Percentiles rank a stretch among this genome's conserved stretches.
These are phyloP conservation scores for Cutaneotrichosporon sp. DNA, from an alignment of 1,284 basidiomycete species.

Conservation along the genomic window DNA sequence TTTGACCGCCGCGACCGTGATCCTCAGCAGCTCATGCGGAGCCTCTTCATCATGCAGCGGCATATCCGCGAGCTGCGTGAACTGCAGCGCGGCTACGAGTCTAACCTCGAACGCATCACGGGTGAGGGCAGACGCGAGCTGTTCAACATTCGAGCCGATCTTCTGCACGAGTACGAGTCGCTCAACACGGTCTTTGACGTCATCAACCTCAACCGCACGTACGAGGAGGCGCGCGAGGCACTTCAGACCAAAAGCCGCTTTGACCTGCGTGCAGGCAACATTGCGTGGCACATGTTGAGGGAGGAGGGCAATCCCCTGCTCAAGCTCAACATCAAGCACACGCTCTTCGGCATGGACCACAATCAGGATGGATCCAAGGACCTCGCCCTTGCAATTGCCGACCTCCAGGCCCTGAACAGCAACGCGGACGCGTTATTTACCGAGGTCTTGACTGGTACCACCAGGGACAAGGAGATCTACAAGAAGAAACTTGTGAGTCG, in stretches of 20 bases:
- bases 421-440: constrained; percentile 77
- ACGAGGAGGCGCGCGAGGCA: constrained; percentile 63
- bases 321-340: constrained; percentile 75
- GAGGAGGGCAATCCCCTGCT: constrained; percentile 71
- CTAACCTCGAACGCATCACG: constrained; percentile 52
- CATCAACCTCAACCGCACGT: constrained; percentile 66
- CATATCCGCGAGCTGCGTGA: constrained; percentile 60
- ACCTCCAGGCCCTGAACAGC: constrained; percentile 79
- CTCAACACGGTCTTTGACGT: constrained; percentile 84
- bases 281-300: constrained; percentile 86
- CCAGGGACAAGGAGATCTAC: constrained; percentile 49
- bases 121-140: constrained; percentile 56
- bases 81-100: constrained; percentile 56
- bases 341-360: constrained; percentile 77
- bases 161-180: constrained; percentile 69
- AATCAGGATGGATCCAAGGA: constrained; percentile 83
- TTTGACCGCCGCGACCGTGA: constrained; percentile 82
- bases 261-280: constrained; percentile 74
- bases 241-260: constrained; percentile 73
- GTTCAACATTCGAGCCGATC: constrained; percentile 65
- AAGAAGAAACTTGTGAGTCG: constrained; percentile 45
- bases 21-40: constrained; percentile 57
- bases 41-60: constrained; percentile 69
- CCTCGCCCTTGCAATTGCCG: constrained; percentile 69
- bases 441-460: constrained; percentile 74